Evolutionary conservation across 768 basidiomycete genomes (phyloP).

Genomic region (Lepiota subincarnata): DNA sequence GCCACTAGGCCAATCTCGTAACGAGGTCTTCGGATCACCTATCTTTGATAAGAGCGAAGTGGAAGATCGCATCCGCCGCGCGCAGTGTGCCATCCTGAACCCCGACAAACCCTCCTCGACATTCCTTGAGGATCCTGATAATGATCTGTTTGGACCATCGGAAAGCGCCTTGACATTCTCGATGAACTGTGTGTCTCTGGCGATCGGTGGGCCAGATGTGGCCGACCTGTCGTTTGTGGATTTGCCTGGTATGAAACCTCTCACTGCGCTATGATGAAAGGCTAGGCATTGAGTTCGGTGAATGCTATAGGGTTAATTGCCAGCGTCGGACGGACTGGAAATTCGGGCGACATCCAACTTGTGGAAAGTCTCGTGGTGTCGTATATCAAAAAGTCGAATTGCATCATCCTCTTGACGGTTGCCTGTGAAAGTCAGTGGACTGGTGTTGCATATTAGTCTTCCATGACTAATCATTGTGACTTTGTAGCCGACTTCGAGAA

Average conservation of each 20-base stretch:
- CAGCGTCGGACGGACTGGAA: conserved; percentile 44
- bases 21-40: conserved; percentile 39
- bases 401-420: conserved; percentile 55
- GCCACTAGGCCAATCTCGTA: conserved; percentile 33
- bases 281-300: neutral
- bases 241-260: conserved; percentile 41
- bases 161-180: conserved; percentile 40
- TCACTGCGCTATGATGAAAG: neutral
- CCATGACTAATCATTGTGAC: too few relatives aligned
- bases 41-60: conserved; percentile 52
- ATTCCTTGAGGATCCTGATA: conserved; percentile 38
- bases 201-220: conserved; percentile 55
- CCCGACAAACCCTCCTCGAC: conserved; percentile 31
- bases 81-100: conserved; percentile 64
- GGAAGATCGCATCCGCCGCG: conserved; percentile 63
- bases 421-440: conserved; percentile 66
- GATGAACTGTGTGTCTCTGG: conserved; percentile 50
- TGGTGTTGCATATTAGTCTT: too few relatives aligned
- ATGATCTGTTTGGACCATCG: conserved; percentile 8
- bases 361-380: conserved; percentile 53
- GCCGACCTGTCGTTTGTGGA: conserved; percentile 65
- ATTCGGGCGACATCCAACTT: conserved; percentile 53
- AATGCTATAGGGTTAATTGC: conserved; percentile 58
- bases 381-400: conserved; percentile 60
- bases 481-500: conserved; percentile 75